Evolutionary conservation across 2,329 filamentous ascomycete species (phyloP).

Genomic region (Diaporthe australafricana): DNA sequence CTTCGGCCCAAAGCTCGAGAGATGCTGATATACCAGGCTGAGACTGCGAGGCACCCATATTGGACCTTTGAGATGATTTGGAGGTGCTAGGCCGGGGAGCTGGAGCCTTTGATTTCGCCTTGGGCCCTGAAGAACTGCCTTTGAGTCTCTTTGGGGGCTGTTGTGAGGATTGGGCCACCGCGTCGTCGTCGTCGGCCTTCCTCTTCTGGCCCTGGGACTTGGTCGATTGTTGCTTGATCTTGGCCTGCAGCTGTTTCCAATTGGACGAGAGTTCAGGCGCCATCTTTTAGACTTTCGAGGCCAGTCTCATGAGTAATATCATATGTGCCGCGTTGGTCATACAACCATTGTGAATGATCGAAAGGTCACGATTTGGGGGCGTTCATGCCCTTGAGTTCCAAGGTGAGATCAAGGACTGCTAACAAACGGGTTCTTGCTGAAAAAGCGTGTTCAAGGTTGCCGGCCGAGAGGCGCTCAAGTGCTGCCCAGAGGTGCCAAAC

Average conservation of each 20-base stretch:
- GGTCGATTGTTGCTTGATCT: constrained; percentile 61
- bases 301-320: background rate
- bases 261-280: constrained; percentile 71
- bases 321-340: constrained; percentile 13
- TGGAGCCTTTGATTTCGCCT: constrained; percentile 34
- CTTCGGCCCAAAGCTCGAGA: constrained; percentile 69
- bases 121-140: constrained; percentile 15
- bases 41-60: constrained; percentile 69
- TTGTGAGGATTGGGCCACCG: constrained; percentile 41
- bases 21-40: constrained; percentile 62
- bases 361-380: background rate
- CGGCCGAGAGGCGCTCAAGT: background rate
- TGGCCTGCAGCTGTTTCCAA: constrained; percentile 82
- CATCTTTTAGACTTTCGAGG: constrained; percentile 46
- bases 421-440: background rate
- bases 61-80: constrained; percentile 35
- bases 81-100: constrained; percentile 37
- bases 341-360: background rate
- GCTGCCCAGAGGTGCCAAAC: background rate
- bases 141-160: constrained; percentile 48
- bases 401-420: background rate
- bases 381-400: background rate
- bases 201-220: constrained; percentile 54
- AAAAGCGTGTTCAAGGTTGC: constrained; percentile 5
- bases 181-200: constrained; percentile 49